Evolutionary conservation across 164 flowering plant species (phyloP), one percentile per base, ranked within the genome.

Genomic region (Macadamia integrifolia): DNA sequence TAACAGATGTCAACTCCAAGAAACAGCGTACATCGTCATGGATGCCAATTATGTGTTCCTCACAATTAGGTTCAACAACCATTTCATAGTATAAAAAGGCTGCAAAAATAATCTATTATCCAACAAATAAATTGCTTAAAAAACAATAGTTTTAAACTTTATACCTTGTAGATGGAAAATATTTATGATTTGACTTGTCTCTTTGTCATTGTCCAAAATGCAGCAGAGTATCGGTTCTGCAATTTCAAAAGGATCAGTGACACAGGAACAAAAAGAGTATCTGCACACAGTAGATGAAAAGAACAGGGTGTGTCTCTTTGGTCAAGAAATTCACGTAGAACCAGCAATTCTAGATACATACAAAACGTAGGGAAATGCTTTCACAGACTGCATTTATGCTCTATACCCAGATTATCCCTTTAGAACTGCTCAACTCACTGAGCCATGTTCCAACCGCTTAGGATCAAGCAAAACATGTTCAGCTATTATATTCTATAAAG

Each of bases 161-260:
- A 14, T 62, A 43, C 11, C 66, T 49, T 50, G 28, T 43, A 35
- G 52, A 44, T 42, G 31, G 2, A 59, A 61, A 6, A 5, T 28
- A 62, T 67, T 61, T n/a, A 40, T 14, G 14, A 29, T 30, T 29
- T 46, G 7, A 18, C 64, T 42, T 35, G 68, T 61, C 72, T 79
- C 87, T 92, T 92, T 31, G 83, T 82, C 93, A 88, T 88, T 30
- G 91, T 90, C 98, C 98, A 92, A 75, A 92, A 92, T 28, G 92
- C 96, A 65, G 93, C 82, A 66, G 58, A 80, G 70, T 90, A 92
- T 15, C 82, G 86, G 64, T 89, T 90, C 98, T 92, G 93, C 84
- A 78, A 65, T 60, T 44, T n/a, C 57, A 18, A 56, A 29, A 64
- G 40, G n/a, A 59, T 10, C 29, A 48, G 49, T 59, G 50, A 30